Base-by-base conservation (phyloP, 2,329 filamentous ascomycete species). In the Fusarium cicatricum region DNA sequence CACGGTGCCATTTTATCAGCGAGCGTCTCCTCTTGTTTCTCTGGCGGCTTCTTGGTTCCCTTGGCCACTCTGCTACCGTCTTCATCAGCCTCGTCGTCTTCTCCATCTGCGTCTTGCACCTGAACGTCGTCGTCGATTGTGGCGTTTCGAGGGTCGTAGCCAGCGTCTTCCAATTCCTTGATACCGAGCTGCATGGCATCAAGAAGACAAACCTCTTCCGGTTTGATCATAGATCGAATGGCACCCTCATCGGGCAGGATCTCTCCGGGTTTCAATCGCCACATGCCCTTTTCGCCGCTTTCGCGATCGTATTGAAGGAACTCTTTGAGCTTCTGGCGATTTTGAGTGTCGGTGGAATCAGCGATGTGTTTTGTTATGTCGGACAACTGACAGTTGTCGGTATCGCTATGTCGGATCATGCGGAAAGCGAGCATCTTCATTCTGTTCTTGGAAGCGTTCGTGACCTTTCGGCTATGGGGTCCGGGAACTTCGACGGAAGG, bases 161-260 rank as follows among this genome's bases (percentile, higher is more conserved):
- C 95, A 16, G 95, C 91, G 74, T 98, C 95, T 60, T 90, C 87
- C 26, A 99, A 85, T 72, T 96, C 90, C 71, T 96, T 92, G 60
- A 92, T 88, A 38, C 95, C 95, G 33, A 97, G 90, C 73, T 98
- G 92, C 94, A 98, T 99, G 0, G 94, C 91, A 71, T 99, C 94
- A 26, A 98, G 86, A 38, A 97, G 77, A 74, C 92, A 98, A 1
- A 98, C 91, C 69, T 98, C 94, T 74, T 99, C 95, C 0, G 95
- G 94, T 62, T 93, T 94, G 65, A 99, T 92, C 88, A 96, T 92
- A 19, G 86, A 82, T 34, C 94, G 89, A 58, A 98, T 89, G 2
- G 85, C 85, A 19, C 90, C 85, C 70, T 94, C 90, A 55, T 96
- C 92, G 11, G 93, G 91, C 17, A 95, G 80, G 1, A 85, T 80